Evolutionary conservation across 345 rosid species (phyloP).

Genomic region (Citrus cavaleriei): DNA sequence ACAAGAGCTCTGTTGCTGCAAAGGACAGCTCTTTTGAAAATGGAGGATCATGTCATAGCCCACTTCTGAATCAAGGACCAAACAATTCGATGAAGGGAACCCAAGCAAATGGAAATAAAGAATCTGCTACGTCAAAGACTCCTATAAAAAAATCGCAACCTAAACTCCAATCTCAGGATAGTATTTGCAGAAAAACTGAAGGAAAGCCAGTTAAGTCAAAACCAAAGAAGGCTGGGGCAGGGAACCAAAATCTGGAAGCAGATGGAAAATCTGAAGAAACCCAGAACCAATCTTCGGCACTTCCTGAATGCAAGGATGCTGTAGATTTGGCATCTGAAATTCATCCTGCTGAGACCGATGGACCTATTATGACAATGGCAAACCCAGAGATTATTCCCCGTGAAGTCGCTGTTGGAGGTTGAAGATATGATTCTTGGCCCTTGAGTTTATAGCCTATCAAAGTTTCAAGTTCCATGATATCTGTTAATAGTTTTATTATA

Average conservation of each 20-base stretch:
- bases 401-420: conserved; percentile 66
- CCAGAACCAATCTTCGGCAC: conserved; percentile 20
- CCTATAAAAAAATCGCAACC: conserved; percentile 43
- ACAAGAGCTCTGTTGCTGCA: conserved; percentile 47
- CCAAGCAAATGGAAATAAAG: conserved; percentile 36
- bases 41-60: conserved; percentile 24
- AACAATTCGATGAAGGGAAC: conserved; percentile 33
- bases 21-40: conserved; percentile 33
- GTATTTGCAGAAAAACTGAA: conserved; percentile 21
- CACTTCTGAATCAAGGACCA: conserved; percentile 34
- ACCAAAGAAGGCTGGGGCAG: conserved; percentile 24
- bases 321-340: conserved; percentile 7
- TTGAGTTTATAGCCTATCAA: conserved; percentile 16
- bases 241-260: conserved; percentile 18
- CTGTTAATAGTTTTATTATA: conserved; percentile 36
- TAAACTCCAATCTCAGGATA: conserved; percentile 36
- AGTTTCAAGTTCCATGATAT: conserved; percentile 20
- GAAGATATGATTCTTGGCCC: conserved; percentile 16
- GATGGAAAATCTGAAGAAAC: conserved; percentile 32
- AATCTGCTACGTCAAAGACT: conserved; percentile 37
- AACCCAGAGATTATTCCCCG: conserved; percentile 51
- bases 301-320: conserved; percentile 26
- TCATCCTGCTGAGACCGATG: conserved; percentile 30
- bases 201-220: conserved; percentile 35
- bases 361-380: conserved; percentile 17